A percentile compares a stretch with the other conserved stretches of the same genome.
Evolutionary conservation across 2,329 filamentous ascomycete genomes (phyloP).

Genomic region (Cladosporium phlei): DNA sequence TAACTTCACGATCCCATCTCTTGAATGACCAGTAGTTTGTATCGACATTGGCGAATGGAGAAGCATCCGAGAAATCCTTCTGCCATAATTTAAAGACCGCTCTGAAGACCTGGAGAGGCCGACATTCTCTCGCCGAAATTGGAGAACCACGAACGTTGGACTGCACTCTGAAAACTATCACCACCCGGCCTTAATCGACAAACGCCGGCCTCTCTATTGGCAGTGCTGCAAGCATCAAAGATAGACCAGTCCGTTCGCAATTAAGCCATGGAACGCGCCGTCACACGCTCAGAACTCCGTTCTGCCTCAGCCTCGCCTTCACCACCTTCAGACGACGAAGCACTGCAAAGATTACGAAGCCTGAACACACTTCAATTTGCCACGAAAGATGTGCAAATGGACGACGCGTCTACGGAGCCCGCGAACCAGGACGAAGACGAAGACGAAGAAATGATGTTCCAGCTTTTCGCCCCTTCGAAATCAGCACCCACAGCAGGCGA

Average conservation of each 20-base stretch:
- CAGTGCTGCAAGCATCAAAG: too few relatives aligned
- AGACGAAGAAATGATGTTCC: conserved; percentile 27
- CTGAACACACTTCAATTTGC: conserved; percentile 3
- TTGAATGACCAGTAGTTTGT: too few relatives aligned
- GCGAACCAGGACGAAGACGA: conserved; percentile 8
- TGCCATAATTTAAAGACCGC: too few relatives aligned
- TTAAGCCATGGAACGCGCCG: conserved; percentile 15
- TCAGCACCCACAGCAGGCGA: conserved; percentile 7
- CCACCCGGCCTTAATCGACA: too few relatives aligned
- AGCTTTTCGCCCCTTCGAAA: conserved; percentile 23
- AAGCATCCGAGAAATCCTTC: too few relatives aligned
- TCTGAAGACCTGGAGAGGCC: too few relatives aligned
- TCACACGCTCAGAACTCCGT: conserved; percentile 15
- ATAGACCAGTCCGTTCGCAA: too few relatives aligned
- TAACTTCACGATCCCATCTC: too few relatives aligned
- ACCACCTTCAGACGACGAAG: conserved; percentile 11
- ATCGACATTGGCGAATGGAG: too few relatives aligned
- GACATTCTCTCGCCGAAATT: too few relatives aligned
- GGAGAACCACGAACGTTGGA: not conserved
- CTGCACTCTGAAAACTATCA: not conserved
- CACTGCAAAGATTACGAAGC: conserved; percentile 12
- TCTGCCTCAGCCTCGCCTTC: conserved; percentile 15
- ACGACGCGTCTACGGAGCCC: not conserved
- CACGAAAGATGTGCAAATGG: conserved; percentile 8
- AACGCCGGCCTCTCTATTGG: too few relatives aligned